phyloP scores from a whole-genome alignment of 2,329 filamentous ascomycete genomes.

The Tympanopsis confertula region DNA sequence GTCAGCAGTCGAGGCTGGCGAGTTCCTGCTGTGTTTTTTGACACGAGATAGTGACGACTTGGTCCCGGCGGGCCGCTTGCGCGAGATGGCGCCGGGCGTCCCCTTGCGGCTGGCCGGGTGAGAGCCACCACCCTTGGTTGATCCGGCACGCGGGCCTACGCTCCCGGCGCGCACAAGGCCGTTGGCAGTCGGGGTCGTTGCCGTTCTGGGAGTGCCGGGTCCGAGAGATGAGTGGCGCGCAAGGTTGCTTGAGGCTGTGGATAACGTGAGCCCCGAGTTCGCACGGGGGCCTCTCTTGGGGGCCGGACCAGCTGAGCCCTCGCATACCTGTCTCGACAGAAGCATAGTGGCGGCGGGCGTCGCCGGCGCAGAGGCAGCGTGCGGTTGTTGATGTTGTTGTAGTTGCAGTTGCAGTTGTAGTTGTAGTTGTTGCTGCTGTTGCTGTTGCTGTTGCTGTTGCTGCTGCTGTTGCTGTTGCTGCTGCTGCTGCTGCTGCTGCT shows the following conservation, averaged over 20 bases:
- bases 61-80: conserved; percentile 20
- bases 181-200: conserved; percentile 15
- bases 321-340: conserved; percentile 40
- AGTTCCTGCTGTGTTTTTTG: conserved; percentile 48
- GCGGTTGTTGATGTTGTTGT: conserved; percentile 32
- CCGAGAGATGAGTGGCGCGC: conserved; percentile 52
- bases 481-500: too few relatives aligned
- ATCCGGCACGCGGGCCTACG: conserved; percentile 40
- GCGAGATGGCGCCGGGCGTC: conserved; percentile 19
- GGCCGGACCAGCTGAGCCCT: conserved; percentile 46
- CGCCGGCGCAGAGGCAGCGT: conserved; percentile 44
- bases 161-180: conserved; percentile 39
- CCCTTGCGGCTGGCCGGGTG: conserved; percentile 35
- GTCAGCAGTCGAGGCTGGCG: conserved; percentile 50
- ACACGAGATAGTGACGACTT: conserved; percentile 54
- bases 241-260: conserved; percentile 42
- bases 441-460: too few relatives aligned
- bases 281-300: conserved; percentile 40
- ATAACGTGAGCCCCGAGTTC: conserved; percentile 30
- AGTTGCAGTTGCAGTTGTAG: conserved; percentile 36
- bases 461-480: too few relatives aligned
- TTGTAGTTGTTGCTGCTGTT: conserved; percentile 9
- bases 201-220: conserved; percentile 46
- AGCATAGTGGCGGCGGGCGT: conserved; percentile 51
- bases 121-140: conserved; percentile 32